Conservation (phyloP, 1,139 yeast species). For the Taphrina populina region DNA sequence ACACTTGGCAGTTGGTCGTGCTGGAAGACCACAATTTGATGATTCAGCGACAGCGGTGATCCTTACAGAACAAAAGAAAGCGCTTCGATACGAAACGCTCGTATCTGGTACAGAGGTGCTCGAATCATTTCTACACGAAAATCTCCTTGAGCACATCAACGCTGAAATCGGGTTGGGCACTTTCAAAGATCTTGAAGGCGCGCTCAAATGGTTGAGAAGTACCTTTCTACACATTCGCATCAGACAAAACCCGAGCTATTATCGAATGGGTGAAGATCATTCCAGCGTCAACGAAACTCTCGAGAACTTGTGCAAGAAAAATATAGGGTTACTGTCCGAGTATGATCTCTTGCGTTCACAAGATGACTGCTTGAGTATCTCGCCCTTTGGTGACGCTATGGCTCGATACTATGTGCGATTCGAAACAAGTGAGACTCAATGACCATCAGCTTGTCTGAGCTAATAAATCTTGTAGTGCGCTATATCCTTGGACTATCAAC, state of each 20-base stretch:
- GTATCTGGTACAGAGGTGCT: slow-evolving; percentile 51
- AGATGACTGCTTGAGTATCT: slow-evolving; percentile 42
- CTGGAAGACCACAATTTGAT: slow-evolving; percentile 54
- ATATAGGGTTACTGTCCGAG: slow-evolving; percentile 36
- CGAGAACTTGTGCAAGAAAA: slow-evolving; percentile 34
- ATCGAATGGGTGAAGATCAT: slow-evolving; percentile 22
- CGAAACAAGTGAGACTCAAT: slow-evolving; percentile 43
- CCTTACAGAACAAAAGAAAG: slow-evolving; percentile 51
- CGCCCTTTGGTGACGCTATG: slow-evolving; percentile 52
- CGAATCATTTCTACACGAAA: slow-evolving; percentile 54
- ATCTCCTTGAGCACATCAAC: slow-evolving; percentile 49
- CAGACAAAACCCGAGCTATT: slow-evolving; percentile 45
- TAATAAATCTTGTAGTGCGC: slow-evolving; percentile 1
- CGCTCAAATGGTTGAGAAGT: slow-evolving; percentile 53
- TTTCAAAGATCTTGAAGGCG: slow-evolving; percentile 48
- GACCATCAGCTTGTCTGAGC: background rate
- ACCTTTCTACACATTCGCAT: slow-evolving; percentile 56
- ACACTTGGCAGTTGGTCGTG: slow-evolving; percentile 35
- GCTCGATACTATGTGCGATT: slow-evolving; percentile 51
- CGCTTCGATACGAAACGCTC: slow-evolving; percentile 49
- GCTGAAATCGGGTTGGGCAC: slow-evolving; percentile 55
- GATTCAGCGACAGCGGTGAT: slow-evolving; percentile 53
- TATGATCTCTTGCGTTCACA: slow-evolving; percentile 43
- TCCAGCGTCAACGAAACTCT: slow-evolving; percentile 32
- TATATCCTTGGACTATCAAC: background rate